These are phyloP conservation scores for Pseudocercospora musae DNA, from an alignment of 2,329 filamentous ascomycete species.

Conservation along the genomic window DNA sequence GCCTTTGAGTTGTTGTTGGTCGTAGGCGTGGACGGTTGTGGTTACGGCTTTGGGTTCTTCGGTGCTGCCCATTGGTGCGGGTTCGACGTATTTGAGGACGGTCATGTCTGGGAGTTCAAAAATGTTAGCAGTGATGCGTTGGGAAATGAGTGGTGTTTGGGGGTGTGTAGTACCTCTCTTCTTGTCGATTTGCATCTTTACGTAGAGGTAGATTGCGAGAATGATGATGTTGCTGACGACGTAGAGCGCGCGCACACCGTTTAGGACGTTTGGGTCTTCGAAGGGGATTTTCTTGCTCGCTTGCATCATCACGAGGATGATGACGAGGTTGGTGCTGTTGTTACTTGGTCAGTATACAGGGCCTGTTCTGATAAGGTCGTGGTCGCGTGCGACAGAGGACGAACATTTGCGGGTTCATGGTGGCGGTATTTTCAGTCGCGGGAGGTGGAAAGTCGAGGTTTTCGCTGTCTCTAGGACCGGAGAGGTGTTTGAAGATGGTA, in stretches of 20 bases:
- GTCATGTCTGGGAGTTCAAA: conserved; percentile 69
- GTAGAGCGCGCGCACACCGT: conserved; percentile 62
- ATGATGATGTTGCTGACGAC: conserved; percentile 78
- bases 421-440: conserved; percentile 15
- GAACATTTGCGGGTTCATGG: conserved; percentile 37
- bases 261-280: conserved; percentile 73
- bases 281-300: conserved; percentile 94
- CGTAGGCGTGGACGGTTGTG: conserved; percentile 94
- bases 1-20: conserved; percentile 76
- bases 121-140: background rate
- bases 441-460: background rate
- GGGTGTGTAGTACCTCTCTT: conserved; percentile 80
- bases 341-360: conserved; percentile 6
- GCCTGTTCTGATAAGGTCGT: background rate
- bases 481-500: background rate
- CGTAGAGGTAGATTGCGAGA: conserved; percentile 76
- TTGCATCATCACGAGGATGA: conserved; percentile 98
- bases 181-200: conserved; percentile 80
- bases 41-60: conserved; percentile 96
- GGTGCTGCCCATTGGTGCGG: conserved; percentile 83
- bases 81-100: conserved; percentile 98
- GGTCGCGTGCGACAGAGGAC: conserved; percentile 15
- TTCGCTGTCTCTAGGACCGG: background rate
- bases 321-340: conserved; percentile 79
- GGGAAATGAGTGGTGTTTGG: background rate